Evolutionary conservation across 192 early-diverging fungal genomes (phyloP).

Genomic region (Lunasporangiospora selenospora): DNA sequence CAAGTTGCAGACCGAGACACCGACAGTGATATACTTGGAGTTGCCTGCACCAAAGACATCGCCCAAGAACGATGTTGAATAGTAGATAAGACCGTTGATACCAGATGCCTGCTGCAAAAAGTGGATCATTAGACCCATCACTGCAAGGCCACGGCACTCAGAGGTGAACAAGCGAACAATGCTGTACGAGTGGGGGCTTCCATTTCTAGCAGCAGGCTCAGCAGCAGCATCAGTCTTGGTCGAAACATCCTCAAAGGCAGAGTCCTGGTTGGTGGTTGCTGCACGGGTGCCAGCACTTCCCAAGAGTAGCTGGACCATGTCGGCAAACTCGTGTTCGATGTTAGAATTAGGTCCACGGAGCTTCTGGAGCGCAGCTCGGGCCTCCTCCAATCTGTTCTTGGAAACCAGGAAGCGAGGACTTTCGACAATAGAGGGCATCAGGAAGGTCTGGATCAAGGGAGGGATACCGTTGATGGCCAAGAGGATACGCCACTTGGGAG

Average conservation of each 20-base stretch:
- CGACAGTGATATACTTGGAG: slow-evolving; percentile 68
- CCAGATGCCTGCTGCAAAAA: slow-evolving; percentile 84
- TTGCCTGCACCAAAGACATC: slow-evolving; percentile 58
- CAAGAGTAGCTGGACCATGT: slow-evolving; percentile 62
- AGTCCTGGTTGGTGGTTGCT: slow-evolving; percentile 13
- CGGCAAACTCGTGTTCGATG: slow-evolving; percentile 67
- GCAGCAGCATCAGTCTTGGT: slow-evolving; percentile 44
- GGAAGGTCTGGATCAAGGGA: slow-evolving; percentile 58
- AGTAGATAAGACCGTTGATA: slow-evolving; percentile 88
- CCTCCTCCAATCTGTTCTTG: slow-evolving; percentile 67
- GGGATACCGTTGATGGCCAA: slow-evolving; percentile 70
- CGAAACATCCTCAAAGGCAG: slow-evolving; percentile 22
- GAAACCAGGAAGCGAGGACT: slow-evolving; percentile 77
- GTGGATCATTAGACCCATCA: slow-evolving; percentile 71
- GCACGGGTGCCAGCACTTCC: slow-evolving; percentile 30
- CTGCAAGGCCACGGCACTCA: slow-evolving; percentile 65
- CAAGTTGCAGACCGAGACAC: slow-evolving; percentile 64
- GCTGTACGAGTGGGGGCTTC: slow-evolving; percentile 51
- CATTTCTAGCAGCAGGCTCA: slow-evolving; percentile 35
- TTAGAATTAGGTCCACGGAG: slow-evolving; percentile 58
- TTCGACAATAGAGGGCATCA: slow-evolving; percentile 76
- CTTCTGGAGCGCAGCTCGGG: slow-evolving; percentile 54
- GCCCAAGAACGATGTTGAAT: slow-evolving; percentile 85
- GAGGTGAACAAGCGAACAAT: slow-evolving; percentile 59
- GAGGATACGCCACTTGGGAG: slow-evolving; percentile 77